Conservation (phyloP, 2,329 filamentous ascomycete genomes). For the Magnaporthales sp. region DNA sequence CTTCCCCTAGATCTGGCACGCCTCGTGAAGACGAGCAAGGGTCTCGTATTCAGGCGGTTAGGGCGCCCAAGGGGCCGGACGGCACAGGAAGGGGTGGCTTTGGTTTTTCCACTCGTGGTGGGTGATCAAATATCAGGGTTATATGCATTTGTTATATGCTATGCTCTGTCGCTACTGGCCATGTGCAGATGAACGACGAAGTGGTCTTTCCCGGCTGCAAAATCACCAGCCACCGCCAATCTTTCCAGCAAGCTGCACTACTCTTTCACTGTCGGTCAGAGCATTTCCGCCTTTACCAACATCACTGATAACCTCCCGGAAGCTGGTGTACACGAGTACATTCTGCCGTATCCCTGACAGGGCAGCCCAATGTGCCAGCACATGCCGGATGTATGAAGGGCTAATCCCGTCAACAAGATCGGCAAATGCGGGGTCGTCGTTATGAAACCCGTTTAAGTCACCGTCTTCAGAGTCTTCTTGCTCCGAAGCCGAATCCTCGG, state of each 20-base stretch:
- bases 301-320: conserved; percentile 87
- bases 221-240: conserved; percentile 86
- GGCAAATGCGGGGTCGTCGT: not conserved
- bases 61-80: conserved; percentile 72
- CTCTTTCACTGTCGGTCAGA: conserved; percentile 63
- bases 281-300: conserved; percentile 65
- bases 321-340: conserved; percentile 76
- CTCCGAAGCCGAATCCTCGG: conserved; percentile 38
- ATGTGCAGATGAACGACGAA: conserved; percentile 14
- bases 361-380: conserved; percentile 67
- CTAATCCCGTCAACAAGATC: conserved; percentile 53
- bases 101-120: conserved; percentile 61
- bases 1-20: conserved; percentile 31
- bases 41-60: conserved; percentile 46
- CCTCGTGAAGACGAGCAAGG: conserved; percentile 46
- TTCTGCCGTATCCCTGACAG: conserved; percentile 62
- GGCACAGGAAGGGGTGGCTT: conserved; percentile 68
- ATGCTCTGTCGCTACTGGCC: conserved; percentile 17
- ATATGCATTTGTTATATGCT: not conserved
- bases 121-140: conserved; percentile 17
- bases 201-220: not conserved
- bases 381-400: conserved; percentile 53
- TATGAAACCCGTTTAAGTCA: not conserved
- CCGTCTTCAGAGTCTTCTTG: conserved; percentile 23
- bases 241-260: conserved; percentile 81